Conservation (phyloP, 148 eudicot genomes). For the Persicaria maculosa region DNA sequence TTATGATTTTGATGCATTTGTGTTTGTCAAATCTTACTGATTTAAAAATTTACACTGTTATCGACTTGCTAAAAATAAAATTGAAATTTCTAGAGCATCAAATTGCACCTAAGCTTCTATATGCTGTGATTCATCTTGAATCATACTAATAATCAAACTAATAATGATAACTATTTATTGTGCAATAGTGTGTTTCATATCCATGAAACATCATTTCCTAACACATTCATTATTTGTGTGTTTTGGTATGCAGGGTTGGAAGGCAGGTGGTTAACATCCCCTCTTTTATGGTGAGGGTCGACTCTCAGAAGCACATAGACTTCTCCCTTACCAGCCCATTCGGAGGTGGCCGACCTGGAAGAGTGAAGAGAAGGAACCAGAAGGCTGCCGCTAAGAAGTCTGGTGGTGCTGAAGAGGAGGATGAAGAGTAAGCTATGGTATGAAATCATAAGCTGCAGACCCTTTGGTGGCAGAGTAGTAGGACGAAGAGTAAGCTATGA, state of each 20-base stretch:
- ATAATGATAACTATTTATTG: too few species aligned
- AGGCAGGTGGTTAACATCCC: conserved; percentile 61
- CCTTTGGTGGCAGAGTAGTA: too few species aligned
- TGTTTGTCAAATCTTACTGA: too few species aligned
- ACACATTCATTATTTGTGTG: not conserved
- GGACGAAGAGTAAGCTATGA: conserved; percentile 29
- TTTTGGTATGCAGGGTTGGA: conserved; percentile 33
- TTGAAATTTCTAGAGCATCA: not conserved
- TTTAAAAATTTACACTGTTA: not conserved
- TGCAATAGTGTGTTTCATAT: too few species aligned
- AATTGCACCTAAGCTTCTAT: not conserved
- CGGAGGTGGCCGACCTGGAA: conserved; percentile 64
- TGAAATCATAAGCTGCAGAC: too few species aligned
- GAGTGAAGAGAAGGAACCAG: conserved; percentile 61
- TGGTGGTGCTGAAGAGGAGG: conserved; percentile 63
- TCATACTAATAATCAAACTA: not conserved
- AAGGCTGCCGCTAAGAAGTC: conserved; percentile 57
- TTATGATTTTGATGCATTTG: not conserved
- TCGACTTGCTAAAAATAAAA: not conserved
- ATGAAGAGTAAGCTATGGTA: conserved; percentile 25
- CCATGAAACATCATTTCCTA: too few species aligned
- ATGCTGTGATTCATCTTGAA: not conserved
- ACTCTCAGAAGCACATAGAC: conserved; percentile 64
- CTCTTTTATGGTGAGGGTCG: conserved; percentile 56
- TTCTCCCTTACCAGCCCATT: conserved; percentile 61